Percentiles rank a stretch among this genome's conserved stretches.
Conservation (phyloP, 2,329 filamentous ascomycete species). For the Aspergillus tanneri region DNA sequence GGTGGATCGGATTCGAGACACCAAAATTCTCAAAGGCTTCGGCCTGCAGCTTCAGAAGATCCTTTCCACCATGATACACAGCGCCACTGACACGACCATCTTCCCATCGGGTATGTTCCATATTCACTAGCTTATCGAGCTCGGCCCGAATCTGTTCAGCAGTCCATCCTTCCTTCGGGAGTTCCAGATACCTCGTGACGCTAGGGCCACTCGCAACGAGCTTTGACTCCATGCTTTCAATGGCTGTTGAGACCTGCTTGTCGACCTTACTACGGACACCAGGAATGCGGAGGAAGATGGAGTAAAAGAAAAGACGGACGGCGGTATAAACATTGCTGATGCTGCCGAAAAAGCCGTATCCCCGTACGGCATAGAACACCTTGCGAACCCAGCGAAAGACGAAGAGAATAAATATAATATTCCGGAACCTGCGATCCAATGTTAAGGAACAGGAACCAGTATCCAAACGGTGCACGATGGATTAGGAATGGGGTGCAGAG, state of each 20-base stretch:
- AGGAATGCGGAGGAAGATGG: constrained; percentile 79
- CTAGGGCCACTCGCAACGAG: constrained; percentile 72
- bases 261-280: constrained; percentile 84
- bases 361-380: constrained; percentile 78
- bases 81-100: constrained; percentile 92
- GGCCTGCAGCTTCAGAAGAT: constrained; percentile 78
- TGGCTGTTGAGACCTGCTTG: constrained; percentile 75
- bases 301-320: constrained; percentile 72
- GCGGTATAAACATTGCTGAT: constrained; percentile 70
- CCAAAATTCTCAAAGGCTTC: constrained; percentile 94
- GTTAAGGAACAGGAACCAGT: constrained; percentile 7
- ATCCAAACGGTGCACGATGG: too few species aligned
- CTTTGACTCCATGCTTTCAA: constrained; percentile 79
- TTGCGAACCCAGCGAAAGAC: constrained; percentile 78
- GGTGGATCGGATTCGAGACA: constrained; percentile 94
- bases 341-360: constrained; percentile 81
- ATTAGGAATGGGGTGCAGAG: background rate
- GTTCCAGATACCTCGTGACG: constrained; percentile 67
- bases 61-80: constrained; percentile 90
- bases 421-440: constrained; percentile 63
- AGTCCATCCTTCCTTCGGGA: constrained; percentile 82
- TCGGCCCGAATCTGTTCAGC: constrained; percentile 76
- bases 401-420: constrained; percentile 87
- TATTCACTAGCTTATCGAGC: constrained; percentile 71
- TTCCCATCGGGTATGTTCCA: constrained; percentile 97